Evolutionary conservation across 768 basidiomycete species (phyloP).

Genomic region (Rhodotorula diobovata): DNA sequence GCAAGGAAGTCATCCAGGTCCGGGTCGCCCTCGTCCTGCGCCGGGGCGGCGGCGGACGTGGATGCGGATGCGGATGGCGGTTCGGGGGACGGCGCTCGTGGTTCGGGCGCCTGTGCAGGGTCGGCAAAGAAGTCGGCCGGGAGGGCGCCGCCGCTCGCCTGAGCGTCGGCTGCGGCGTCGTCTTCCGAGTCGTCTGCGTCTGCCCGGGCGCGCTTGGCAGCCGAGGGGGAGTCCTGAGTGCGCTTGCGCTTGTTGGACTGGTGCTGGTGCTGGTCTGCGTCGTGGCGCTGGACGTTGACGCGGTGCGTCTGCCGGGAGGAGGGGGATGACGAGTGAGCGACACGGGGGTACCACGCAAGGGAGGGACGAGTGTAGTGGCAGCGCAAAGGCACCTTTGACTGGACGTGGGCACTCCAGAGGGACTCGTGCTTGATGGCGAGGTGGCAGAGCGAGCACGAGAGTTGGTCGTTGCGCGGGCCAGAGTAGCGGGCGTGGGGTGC

Average conservation of each 20-base stretch:
- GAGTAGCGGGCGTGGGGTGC: conserved; percentile 30
- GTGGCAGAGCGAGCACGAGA: conserved; percentile 32
- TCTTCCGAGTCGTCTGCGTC: not conserved
- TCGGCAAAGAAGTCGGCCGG: conserved; percentile 28
- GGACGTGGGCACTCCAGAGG: conserved; percentile 23
- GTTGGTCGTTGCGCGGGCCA: not conserved
- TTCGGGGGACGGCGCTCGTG: not conserved
- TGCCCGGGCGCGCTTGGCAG: conserved; percentile 4
- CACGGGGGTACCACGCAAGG: too few relatives aligned
- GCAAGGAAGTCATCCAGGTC: conserved; percentile 10
- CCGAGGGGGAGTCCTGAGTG: not conserved
- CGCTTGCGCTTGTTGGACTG: not conserved
- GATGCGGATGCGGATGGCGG: too few relatives aligned
- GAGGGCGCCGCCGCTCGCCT: not conserved
- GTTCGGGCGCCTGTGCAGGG: not conserved
- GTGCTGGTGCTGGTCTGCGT: conserved; percentile 1
- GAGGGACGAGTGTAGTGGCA: too few relatives aligned
- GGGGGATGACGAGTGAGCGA: not conserved
- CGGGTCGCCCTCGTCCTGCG: conserved; percentile 11
- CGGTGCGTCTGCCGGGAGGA: conserved; percentile 23
- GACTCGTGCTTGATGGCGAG: conserved; percentile 18
- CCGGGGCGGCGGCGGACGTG: not conserved
- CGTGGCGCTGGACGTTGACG: conserved; percentile 20
- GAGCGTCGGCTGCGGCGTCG: not conserved
- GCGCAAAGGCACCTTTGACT: conserved; percentile 20